Evolutionary conservation across 2,329 filamentous ascomycete genomes (phyloP), one percentile per base, ranked within the genome.

Genomic region (Septoria linicola): DNA sequence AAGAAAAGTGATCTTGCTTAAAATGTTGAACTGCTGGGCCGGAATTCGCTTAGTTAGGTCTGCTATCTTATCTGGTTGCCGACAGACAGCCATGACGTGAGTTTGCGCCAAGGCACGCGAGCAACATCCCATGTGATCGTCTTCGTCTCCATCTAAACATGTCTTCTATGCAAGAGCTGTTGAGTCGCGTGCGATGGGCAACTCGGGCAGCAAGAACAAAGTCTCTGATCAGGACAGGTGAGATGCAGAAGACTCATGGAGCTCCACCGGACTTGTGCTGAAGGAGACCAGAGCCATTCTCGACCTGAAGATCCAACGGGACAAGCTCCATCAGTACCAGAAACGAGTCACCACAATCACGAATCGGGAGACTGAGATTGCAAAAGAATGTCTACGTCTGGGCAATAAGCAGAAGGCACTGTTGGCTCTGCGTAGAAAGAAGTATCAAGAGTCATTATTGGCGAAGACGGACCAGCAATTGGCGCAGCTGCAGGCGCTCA

Each of bases 301-400:
- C 66, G 91, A 97, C 74, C 87, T 97, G 76, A 97, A 97, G 76
- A 89, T 84, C 73, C 92, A 97, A 76, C 91, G 93, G 71, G 93
- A 99, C 78, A 95, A 90, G 72, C 85, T 99, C 3, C 91, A 95
- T 66, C 90, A 95, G 70, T 97, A 97, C 76, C 92, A 96, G 72
- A 87, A 87, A 66, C 87, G 88, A 65, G 93, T 99, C 67, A 86
- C 84, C 30, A 79, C 88, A 44, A 82, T 99, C 31, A 96, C 92
- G 5, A 81, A 85, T 67, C 87, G 87, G 59, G 92, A 99, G 74
- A 96, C 87, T 41, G 86, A 84, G 39, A 87, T 96, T 51, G 92
- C 93, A 17, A 84, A 82, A 60, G 80, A 89, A 74, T 91, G 95
- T 73, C 80, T 97, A 16, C 83, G 84, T 14, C 80, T 82, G 54